Percentiles rank a stretch among this genome's conserved stretches.
Conservation (phyloP, 2,329 filamentous ascomycete genomes). For the Colletotrichum tropicicola region DNA sequence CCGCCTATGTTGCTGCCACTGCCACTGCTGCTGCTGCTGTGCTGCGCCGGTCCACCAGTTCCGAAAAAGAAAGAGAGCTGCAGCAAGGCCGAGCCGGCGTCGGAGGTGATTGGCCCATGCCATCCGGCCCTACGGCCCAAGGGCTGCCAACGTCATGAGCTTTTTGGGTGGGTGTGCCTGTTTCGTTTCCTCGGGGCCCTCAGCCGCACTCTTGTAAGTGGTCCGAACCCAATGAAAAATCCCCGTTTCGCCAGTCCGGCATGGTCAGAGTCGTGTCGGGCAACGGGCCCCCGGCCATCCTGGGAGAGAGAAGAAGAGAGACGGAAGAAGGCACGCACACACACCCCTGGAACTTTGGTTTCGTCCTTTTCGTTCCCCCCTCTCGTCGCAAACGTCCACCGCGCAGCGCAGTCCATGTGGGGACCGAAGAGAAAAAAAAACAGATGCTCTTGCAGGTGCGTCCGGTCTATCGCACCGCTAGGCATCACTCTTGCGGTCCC, state of each 20-base stretch:
- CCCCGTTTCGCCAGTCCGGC: not conserved
- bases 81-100: conserved; percentile 7
- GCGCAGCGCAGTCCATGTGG: conserved; percentile 13
- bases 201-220: conserved; percentile 26
- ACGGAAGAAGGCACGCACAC: not conserved
- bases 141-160: conserved; percentile 21
- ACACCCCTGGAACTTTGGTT: conserved; percentile 7
- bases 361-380: conserved; percentile 1
- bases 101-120: conserved; percentile 16
- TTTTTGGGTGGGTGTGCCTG: not conserved
- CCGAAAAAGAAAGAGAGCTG: conserved; percentile 20
- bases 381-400: not conserved
- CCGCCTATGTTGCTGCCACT: not conserved
- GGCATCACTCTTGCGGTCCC: conserved; percentile 4
- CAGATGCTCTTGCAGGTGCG: conserved; percentile 1
- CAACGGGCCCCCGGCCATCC: conserved; percentile 5
- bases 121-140: not conserved
- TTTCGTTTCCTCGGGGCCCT: not conserved
- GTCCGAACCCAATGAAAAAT: conserved; percentile 1
- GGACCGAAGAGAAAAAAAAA: no score
- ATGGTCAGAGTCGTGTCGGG: conserved; percentile 20
- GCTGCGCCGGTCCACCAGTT: conserved; percentile 18
- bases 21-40: not conserved
- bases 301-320: not conserved
- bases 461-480: not conserved